Evolutionary conservation across 768 basidiomycete species (phyloP), one percentile per base, ranked within the genome.

Genomic region (Agaricus sinodeliciosus): DNA sequence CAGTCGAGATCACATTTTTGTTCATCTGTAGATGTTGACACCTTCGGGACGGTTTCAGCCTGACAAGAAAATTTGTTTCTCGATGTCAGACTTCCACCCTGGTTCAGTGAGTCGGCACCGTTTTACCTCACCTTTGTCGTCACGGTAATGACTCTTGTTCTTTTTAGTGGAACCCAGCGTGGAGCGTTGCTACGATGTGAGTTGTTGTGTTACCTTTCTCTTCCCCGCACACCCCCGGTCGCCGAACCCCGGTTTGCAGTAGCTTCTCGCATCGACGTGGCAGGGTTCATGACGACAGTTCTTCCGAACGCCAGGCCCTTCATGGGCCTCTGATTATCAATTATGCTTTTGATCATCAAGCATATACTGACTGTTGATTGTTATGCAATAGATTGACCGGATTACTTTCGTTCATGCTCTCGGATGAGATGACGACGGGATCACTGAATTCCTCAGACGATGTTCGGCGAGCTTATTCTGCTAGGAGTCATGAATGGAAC

Each of bases 391-490:
- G 93, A 69, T 77, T 95, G 60, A 97, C 94, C 5, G 96, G 96
- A 16, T 76, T 98, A 16, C 71, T 95, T 44, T 92, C 89, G 3
- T 96, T 96, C 72, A 95, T 95, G 94, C 75, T 94, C 45, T 85
- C 89, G 0, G 91, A 96, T 59, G 94, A 96, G 69, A 93, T 97
- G 80, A 98, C 96, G 0, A 96, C 95, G 0, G 95, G 95, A 9
- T 91, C 90, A 1, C 82, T 94, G 27, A 89, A 81, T 6, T 85
- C 90, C 1, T 79, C 84, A 12, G 86, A 88, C 39, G 72, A 76
- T 4, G 87, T 97, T 62, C 95, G 93, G 69, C 80, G 79, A 35
- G 65, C 71, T 0, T 85, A 92, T 56, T 94, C 95, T 0, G 69
- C 73, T 4, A 77, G 82, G 48, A 92, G 88, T 63, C 95, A 99